Evolutionary conservation across 78 protist species (phyloP).

Genomic region (Planoprotostelium fungivorum): DNA sequence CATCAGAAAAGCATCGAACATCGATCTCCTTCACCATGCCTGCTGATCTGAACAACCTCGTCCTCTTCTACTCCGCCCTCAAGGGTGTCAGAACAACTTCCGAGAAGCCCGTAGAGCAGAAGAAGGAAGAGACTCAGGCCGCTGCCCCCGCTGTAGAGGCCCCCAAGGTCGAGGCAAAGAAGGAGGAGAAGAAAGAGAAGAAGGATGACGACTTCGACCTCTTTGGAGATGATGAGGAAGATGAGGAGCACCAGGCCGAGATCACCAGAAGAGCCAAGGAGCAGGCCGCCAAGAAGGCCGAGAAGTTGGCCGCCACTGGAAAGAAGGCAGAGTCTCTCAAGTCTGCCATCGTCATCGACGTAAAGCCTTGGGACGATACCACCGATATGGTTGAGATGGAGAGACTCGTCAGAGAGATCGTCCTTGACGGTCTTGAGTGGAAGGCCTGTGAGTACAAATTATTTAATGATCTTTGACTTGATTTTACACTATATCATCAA

Average conservation of each 20-base stretch:
- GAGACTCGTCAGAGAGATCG: constrained; percentile 54
- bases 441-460: constrained; percentile 35
- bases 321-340: constrained; percentile 21
- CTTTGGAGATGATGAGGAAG: constrained; percentile 72
- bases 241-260: constrained; percentile 52
- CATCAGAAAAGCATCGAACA: not conserved
- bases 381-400: constrained; percentile 76
- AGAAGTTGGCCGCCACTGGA: constrained; percentile 26
- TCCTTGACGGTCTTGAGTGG: constrained; percentile 85
- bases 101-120: not conserved
- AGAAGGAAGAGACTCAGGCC: not conserved
- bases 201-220: constrained; percentile 75
- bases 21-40: not conserved
- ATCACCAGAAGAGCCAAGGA: constrained; percentile 42
- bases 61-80: not conserved
- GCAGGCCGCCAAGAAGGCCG: constrained; percentile 49
- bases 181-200: constrained; percentile 2
- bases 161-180: not conserved
- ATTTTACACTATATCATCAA: not conserved
- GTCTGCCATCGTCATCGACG: constrained; percentile 74
- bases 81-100: not conserved
- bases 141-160: not conserved
- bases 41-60: not conserved
- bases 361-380: constrained; percentile 88
- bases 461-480: not conserved